Conservation (phyloP, 352 stramenopile species). For the Pythium utonaiense region DNA sequence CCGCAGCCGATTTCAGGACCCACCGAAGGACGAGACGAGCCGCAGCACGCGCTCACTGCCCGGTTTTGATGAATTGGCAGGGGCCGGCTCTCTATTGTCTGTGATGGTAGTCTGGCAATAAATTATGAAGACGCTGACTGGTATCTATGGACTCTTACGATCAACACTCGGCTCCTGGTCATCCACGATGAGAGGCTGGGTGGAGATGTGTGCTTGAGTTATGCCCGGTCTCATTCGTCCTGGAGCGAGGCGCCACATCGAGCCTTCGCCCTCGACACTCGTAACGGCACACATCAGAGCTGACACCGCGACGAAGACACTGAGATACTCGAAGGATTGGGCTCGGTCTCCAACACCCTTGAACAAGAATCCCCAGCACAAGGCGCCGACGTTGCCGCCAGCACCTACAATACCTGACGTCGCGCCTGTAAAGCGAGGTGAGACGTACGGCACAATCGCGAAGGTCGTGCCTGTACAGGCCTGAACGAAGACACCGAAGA, state of each 20-base stretch:
- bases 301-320: constrained; percentile 26
- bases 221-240: neutral
- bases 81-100: too few relatives aligned
- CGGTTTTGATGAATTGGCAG: too few relatives aligned
- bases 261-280: constrained; percentile 16
- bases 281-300: constrained; percentile 17
- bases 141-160: too few relatives aligned
- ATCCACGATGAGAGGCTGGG: neutral
- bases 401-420: constrained; percentile 65
- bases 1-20: too few relatives aligned
- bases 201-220: neutral
- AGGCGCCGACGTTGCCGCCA: constrained; percentile 56
- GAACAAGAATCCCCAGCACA: constrained; percentile 50
- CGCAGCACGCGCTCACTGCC: constrained; percentile 5
- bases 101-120: too few relatives aligned
- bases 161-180: too few relatives aligned
- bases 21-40: too few relatives aligned
- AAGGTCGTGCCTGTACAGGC: constrained; percentile 65
- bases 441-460: constrained; percentile 73
- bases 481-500: constrained; percentile 92
- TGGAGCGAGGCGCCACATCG: constrained; percentile 1
- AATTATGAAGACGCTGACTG: neutral
- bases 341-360: constrained; percentile 30
- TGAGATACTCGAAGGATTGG: constrained; percentile 41
- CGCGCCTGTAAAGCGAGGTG: constrained; percentile 57